Percentiles rank a stretch among this genome's conserved stretches.
These are phyloP conservation scores for Cyberlindnera samutprakarnensis DNA, from an alignment of 805 yeast species.

Conservation along the genomic window DNA sequence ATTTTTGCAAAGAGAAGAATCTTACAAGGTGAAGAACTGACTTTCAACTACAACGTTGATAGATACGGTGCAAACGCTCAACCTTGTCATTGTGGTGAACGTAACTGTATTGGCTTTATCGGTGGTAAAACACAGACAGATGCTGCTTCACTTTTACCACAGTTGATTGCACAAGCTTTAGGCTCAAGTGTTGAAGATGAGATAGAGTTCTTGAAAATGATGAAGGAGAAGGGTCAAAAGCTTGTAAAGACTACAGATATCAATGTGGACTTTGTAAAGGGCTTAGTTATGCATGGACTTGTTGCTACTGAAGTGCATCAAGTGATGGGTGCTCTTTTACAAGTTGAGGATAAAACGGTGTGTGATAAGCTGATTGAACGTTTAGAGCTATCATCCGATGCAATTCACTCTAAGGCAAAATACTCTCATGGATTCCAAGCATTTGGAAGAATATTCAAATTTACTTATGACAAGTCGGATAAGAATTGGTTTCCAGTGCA, in stretches of 20 bases:
- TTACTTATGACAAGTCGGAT: constrained; percentile 11
- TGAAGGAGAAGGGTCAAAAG: constrained; percentile 39
- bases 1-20: constrained; percentile 80
- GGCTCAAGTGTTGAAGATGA: constrained; percentile 67
- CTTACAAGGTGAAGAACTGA: constrained; percentile 75
- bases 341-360: constrained; percentile 61
- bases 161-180: constrained; percentile 74
- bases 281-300: constrained; percentile 47
- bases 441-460: constrained; percentile 51
- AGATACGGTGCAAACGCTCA: constrained; percentile 94
- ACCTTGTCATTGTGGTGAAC: constrained; percentile 89
- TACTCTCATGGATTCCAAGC: constrained; percentile 85
- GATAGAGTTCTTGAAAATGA: constrained; percentile 60
- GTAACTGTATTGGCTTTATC: constrained; percentile 85
- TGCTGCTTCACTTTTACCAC: constrained; percentile 78
- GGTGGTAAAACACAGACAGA: constrained; percentile 98
- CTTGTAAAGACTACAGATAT: constrained; percentile 45
- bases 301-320: constrained; percentile 55
- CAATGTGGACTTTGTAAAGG: constrained; percentile 56
- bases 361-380: constrained; percentile 63
- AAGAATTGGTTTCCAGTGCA: constrained; percentile 20
- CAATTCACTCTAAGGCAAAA: constrained; percentile 52
- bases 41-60: constrained; percentile 82
- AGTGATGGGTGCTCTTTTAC: constrained; percentile 76
- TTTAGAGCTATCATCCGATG: constrained; percentile 44